Conservation (phyloP, 2,329 filamentous ascomycete genomes). For the Aspergillus quadrilineatus region DNA sequence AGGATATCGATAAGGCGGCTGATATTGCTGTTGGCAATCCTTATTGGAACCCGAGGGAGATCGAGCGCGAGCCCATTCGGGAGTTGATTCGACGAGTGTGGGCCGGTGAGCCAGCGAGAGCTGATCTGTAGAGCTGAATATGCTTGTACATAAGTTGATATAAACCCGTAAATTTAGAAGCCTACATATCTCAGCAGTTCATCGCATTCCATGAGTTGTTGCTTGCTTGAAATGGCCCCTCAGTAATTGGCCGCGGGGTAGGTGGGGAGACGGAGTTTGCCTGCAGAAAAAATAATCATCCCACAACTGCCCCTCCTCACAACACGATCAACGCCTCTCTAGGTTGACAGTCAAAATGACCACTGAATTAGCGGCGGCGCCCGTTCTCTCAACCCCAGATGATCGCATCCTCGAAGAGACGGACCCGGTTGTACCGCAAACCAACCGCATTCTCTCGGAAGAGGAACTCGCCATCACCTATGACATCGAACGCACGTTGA, state of each 20-base stretch:
- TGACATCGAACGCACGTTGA: slow-evolving; percentile 77
- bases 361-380: slow-evolving; percentile 46
- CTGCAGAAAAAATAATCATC: slow-evolving; percentile 23
- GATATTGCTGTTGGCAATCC: slow-evolving; percentile 59
- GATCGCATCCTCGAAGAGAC: slow-evolving; percentile 60
- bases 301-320: slow-evolving; percentile 12
- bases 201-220: neutral
- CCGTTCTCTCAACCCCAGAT: slow-evolving; percentile 63
- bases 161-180: neutral
- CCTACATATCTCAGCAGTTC: neutral
- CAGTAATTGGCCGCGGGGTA: slow-evolving; percentile 27
- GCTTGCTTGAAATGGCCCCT: neutral
- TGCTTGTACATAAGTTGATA: slow-evolving; percentile 8
- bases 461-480: slow-evolving; percentile 75
- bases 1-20: slow-evolving; percentile 59
- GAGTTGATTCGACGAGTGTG: slow-evolving; percentile 61
- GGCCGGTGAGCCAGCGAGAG: slow-evolving; percentile 58
- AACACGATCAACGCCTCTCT: neutral
- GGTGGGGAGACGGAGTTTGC: slow-evolving; percentile 28
- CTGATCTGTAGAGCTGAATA: slow-evolving; percentile 45
- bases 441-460: slow-evolving; percentile 50
- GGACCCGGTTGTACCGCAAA: slow-evolving; percentile 41
- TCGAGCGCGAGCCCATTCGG: slow-evolving; percentile 53
- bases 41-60: slow-evolving; percentile 59
- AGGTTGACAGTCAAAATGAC: slow-evolving; percentile 23